These are phyloP conservation scores for Solanum sejunctum DNA, from an alignment of 257 asterid species.

Conservation along the genomic window DNA sequence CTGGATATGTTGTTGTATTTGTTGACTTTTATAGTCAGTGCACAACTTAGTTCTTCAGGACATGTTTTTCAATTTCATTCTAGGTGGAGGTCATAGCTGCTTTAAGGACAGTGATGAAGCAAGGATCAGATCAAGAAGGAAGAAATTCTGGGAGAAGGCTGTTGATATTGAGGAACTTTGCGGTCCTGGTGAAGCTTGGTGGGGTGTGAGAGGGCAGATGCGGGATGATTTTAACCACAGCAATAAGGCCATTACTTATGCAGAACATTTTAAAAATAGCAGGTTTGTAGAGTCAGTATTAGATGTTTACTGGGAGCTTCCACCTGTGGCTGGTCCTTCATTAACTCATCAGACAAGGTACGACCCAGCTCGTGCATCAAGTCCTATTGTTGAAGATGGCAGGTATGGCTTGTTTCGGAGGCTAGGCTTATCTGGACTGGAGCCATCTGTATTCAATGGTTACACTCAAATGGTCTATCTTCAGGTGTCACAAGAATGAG, in stretches of 20 bases:
- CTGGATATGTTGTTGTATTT: too few relatives aligned
- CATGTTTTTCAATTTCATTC: not conserved
- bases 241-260: constrained; percentile 49
- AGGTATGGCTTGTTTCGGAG: constrained; percentile 54
- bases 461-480: constrained; percentile 98
- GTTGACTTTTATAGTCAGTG: not conserved
- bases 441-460: constrained; percentile 75
- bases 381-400: constrained; percentile 88
- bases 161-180: constrained; percentile 76
- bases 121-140: constrained; percentile 59
- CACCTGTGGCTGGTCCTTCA: constrained; percentile 96
- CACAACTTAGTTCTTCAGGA: not conserved
- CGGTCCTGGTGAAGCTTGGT: constrained; percentile 94
- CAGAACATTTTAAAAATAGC: constrained; percentile 72
- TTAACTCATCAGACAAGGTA: constrained; percentile 93
- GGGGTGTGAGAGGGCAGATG: constrained; percentile 93
- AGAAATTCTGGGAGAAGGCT: constrained; percentile 89
- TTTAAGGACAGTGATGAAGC: constrained; percentile 88
- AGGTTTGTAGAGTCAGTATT: constrained; percentile 80
- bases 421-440: constrained; percentile 59
- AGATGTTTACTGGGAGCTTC: constrained; percentile 91
- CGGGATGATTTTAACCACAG: constrained; percentile 92
- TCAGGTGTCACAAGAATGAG: constrained; percentile 45
- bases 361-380: constrained; percentile 77
- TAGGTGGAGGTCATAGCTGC: constrained; percentile 99